Conservation (phyloP, 2,329 filamentous ascomycete genomes). For the Fusarium haematococcum region DNA sequence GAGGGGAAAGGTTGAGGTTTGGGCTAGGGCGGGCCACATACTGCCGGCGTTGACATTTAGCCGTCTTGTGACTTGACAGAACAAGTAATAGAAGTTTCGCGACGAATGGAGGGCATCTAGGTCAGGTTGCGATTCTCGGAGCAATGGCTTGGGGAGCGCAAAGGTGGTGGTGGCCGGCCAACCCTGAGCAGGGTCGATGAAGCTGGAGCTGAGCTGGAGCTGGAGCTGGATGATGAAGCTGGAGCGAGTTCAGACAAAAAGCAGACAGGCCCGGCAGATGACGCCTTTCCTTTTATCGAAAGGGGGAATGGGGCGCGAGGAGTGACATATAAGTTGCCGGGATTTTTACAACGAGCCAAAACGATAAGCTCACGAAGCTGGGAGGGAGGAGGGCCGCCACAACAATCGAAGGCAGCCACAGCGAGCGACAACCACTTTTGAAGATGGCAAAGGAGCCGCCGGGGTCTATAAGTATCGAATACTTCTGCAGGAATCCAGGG, state of each 20-base stretch:
- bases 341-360: constrained; percentile 30
- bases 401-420: constrained; percentile 38
- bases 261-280: constrained; percentile 26
- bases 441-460: constrained; percentile 33
- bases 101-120: constrained; percentile 39
- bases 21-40: constrained; percentile 38
- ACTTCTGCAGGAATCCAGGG: constrained; percentile 34
- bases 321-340: constrained; percentile 35
- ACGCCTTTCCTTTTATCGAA: constrained; percentile 43
- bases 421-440: constrained; percentile 16
- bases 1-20: constrained; percentile 8
- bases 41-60: constrained; percentile 49
- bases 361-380: constrained; percentile 30
- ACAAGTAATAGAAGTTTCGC: constrained; percentile 20
- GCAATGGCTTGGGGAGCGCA: constrained; percentile 14
- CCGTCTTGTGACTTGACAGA: constrained; percentile 35
- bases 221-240: constrained; percentile 29
- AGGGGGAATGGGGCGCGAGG: constrained; percentile 30
- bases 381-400: constrained; percentile 24
- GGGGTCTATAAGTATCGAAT: constrained; percentile 42
- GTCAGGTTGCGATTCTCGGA: constrained; percentile 23
- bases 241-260: constrained; percentile 27
- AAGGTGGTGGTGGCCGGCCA: constrained; percentile 10
- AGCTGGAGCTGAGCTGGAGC: constrained; percentile 13
- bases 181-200: constrained; percentile 18